Base-by-base conservation (phyloP, 2,329 filamentous ascomycete genomes). In the Acrocalymma vagum region DNA sequence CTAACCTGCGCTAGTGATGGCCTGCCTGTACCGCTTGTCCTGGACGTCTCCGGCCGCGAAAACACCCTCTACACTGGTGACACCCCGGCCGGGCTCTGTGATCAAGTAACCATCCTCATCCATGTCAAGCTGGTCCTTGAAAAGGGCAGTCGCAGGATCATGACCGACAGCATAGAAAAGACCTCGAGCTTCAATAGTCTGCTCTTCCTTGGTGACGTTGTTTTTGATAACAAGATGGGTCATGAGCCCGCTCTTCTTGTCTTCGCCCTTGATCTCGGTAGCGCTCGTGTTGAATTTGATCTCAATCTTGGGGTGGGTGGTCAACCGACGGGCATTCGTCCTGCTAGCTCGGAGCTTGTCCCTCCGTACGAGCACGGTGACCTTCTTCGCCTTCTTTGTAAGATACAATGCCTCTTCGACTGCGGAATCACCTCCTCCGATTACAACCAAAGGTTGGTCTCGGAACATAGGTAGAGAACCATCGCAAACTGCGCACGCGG, bases 121-220 rank as follows among this genome's bases (percentile, higher is more conserved):
- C 63, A 87, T 88, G 49, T 94, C 82, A 47, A 99, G 64, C 77
- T 97, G 91, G 36, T 83, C 90, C 82, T 94, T 95, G 74, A 99
- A 87, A 26, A 99, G 79, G n/a, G 74, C 65, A 1, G 90, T 97
- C 32, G 94, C 95, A 9, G 94, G 94, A 69, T 96, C 93, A 75
- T 99, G 94, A 16, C 94, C 94, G 37, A 99, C 87, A 63, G 95
- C 94, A 72, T 99, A 99, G 76, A 99, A 99, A 16, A 99, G 80
- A 18, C 94, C 94, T 72, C 88, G 95, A 34, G 93, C 93, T 57
- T 90, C 85, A 32, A 96, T 77, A n/a, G 86, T 86, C 78, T 95
- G 88, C 70, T 88, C 82, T 68, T 85, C 75, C 48, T 90, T 90
- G 15, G 85, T 88, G 61, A 79, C 75, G 45, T 84, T 84, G 74